Base-by-base conservation (phyloP, 2,329 filamentous ascomycete species). In the Neodidymelliopsis sp. region DNA sequence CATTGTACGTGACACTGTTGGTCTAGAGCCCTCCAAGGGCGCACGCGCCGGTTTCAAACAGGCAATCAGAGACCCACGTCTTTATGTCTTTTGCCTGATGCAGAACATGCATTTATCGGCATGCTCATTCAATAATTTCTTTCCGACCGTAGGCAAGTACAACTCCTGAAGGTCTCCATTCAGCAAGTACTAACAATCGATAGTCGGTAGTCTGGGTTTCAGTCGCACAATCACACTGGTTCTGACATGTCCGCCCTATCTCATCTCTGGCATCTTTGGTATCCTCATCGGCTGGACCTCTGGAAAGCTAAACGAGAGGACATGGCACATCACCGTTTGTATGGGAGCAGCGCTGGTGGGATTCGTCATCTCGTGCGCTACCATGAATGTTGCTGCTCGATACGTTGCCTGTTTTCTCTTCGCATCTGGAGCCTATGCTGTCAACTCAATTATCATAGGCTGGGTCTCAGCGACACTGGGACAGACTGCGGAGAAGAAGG, bases 81-180 rank as follows among this genome's bases (percentile, higher is more conserved):
- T 80, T 0, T 83, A 79, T 76, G 61, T 83, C 2, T 78, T 82
- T 53, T 77, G 75, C 4, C 67, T 82, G 24, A 81, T 82, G 79
- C 77, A 81, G 54, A 81, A 82, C 63, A 78, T 81, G 57, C 79
- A 82, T 59, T 67, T 82, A 9, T 78, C 75, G 0, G 53, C 57
- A 4, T 51, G 80, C 50, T 74, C 75, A 0, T 82, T 82, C 68
- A 72, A 73, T 13, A 53, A 62, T 10, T 44, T 44, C 10, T 36
- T 44, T 12, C 33, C 41, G 0, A 30, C 41, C 3, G 25, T 44
- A n/a, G n/a, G n/a, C n/a, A n/a, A n/a, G n/a, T n/a, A n/a, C n/a
- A n/a, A n/a, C n/a, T n/a, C n/a, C n/a, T n/a, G n/a, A n/a, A n/a
- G n/a, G n/a, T n/a, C n/a, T n/a, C n/a, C n/a, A n/a, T n/a, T n/a